Conservation (phyloP, 768 basidiomycete genomes). For the Xerocomus potaroensis region DNA sequence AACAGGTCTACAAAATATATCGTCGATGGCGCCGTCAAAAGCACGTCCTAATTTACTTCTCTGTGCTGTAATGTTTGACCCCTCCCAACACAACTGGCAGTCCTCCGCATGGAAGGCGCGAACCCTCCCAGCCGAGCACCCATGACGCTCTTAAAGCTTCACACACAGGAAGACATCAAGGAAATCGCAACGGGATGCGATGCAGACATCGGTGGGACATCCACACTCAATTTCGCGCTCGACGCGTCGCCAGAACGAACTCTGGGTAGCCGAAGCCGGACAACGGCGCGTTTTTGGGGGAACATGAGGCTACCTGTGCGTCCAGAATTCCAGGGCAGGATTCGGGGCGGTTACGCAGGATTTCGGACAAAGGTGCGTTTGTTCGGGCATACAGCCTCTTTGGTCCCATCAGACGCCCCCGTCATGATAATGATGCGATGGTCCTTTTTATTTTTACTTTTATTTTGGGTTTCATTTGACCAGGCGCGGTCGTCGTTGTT, state of each 20-base stretch:
- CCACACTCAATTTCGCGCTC: constrained; percentile 72
- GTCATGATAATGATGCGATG: background rate
- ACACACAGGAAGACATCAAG: constrained; percentile 50
- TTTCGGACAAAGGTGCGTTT: constrained; percentile 73
- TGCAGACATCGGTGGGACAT: constrained; percentile 81
- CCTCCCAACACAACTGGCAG: constrained; percentile 33
- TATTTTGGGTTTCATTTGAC: background rate
- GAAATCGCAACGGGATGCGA: constrained; percentile 82
- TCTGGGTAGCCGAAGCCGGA: constrained; percentile 40
- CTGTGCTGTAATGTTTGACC: constrained; percentile 9
- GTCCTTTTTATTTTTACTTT: too few relatives aligned
- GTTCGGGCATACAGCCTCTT: too few relatives aligned
- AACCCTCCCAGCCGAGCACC: constrained; percentile 57
- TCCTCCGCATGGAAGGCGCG: constrained; percentile 74
- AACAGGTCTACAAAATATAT: constrained; percentile 37
- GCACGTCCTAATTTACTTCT: constrained; percentile 27
- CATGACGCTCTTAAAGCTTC: constrained; percentile 63
- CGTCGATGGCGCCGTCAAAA: constrained; percentile 39
- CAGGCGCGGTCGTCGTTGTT: constrained; percentile 80
- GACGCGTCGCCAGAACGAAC: constrained; percentile 49
- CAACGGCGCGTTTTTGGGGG: constrained; percentile 75
- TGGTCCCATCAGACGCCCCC: background rate
- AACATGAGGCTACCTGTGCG: constrained; percentile 69
- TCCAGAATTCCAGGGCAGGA: constrained; percentile 57
- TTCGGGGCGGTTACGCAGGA: constrained; percentile 87